Evolutionary conservation across 202 grass and related monocot genomes (phyloP).

Genomic region (Dendrocalamus latiflorus): DNA sequence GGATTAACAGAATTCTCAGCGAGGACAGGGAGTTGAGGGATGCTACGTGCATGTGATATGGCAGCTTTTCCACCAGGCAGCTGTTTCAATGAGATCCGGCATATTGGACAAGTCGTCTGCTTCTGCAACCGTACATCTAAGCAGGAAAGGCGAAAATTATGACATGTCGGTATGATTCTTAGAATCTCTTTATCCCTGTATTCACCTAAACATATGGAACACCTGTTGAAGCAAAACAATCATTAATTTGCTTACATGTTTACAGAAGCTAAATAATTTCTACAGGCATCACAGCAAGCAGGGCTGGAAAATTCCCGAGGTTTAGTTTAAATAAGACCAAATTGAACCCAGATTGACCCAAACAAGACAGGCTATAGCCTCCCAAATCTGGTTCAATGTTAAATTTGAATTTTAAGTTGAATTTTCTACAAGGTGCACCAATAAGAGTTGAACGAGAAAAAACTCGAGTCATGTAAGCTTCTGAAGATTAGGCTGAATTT

Average conservation of each 20-base stretch:
- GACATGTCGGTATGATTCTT: conserved; percentile 61
- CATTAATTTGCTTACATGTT: background rate
- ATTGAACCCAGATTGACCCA: background rate
- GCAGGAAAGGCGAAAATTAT: conserved; percentile 67
- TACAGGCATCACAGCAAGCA: background rate
- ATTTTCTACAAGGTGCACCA: background rate
- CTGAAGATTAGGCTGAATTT: background rate
- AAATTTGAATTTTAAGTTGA: background rate
- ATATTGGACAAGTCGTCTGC: conserved; percentile 75
- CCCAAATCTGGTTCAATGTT: background rate
- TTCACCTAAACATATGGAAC: conserved; percentile 86
- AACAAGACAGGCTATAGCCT: background rate
- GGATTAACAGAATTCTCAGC: conserved; percentile 25
- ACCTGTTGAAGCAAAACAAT: conserved; percentile 47
- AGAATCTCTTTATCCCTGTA: conserved; percentile 75
- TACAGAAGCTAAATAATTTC: background rate
- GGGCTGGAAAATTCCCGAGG: background rate
- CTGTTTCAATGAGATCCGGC: too few species aligned
- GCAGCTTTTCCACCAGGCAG: conserved; percentile 36
- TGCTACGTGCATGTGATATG: conserved; percentile 12
- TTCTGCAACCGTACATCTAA: conserved; percentile 86
- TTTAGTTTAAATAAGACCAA: background rate
- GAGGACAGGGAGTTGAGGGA: conserved; percentile 5
- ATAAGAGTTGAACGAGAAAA: background rate
- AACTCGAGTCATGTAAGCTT: background rate